phyloP scores from a whole-genome alignment of 2,329 filamentous ascomycete genomes.

The Nemania serpens region DNA sequence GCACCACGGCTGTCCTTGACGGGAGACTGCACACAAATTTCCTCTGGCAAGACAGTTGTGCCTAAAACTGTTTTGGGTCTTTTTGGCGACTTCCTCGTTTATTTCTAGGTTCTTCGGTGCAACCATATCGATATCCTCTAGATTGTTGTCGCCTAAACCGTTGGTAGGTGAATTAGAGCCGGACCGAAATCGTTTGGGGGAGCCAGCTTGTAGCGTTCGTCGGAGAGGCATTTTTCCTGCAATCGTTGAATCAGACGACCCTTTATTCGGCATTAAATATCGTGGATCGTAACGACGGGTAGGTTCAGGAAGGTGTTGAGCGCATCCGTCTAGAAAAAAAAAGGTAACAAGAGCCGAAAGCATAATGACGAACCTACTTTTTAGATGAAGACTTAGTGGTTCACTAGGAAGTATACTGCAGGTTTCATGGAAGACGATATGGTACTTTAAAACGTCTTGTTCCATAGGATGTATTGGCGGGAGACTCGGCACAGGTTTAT shows the following conservation, averaged over 20 bases:
- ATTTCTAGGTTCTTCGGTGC: constrained; percentile 1
- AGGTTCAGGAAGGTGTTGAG: constrained; percentile 11
- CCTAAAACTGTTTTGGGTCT: constrained; percentile 8
- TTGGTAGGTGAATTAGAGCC: too few relatives aligned
- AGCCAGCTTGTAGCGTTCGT: background rate
- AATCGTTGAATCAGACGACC: constrained; percentile 2
- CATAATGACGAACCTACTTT: background rate
- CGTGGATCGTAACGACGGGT: background rate
- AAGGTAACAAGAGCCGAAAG: constrained; percentile 7
- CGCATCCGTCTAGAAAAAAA: background rate
- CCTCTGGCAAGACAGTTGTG: constrained; percentile 1
- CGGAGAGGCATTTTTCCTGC: background rate
- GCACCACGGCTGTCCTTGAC: constrained; percentile 12
- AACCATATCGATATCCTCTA: background rate
- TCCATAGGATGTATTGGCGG: background rate
- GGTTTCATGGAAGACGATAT: constrained; percentile 1
- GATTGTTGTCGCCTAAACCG: background rate
- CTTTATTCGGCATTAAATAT: constrained; percentile 7
- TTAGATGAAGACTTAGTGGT: constrained; percentile 8
- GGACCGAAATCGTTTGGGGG: constrained; percentile 7
- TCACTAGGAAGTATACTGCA: constrained; percentile 6
- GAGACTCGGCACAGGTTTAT: constrained; percentile 7
- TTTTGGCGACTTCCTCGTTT: background rate
- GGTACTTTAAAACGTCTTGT: constrained; percentile 7
- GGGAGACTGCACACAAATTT: constrained; percentile 10